Percentiles rank a stretch among this genome's conserved stretches.
Conservation (phyloP, 495 filamentous ascomycete genomes). For the Parathielavia appendiculata region DNA sequence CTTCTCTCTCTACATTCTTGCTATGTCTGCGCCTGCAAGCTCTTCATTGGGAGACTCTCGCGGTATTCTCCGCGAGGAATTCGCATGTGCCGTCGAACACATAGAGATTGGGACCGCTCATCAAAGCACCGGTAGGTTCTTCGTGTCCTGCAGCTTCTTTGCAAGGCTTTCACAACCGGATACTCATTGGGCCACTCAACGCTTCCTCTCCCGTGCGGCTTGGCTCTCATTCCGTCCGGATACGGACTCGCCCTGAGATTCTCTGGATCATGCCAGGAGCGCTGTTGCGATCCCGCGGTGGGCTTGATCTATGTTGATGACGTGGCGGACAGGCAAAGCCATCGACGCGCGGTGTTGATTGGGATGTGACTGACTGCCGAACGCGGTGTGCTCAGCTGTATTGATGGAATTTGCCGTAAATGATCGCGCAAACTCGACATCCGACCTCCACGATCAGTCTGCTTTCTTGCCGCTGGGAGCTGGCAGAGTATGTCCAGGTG, state of each 20-base stretch:
- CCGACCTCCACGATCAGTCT: not conserved
- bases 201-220: not conserved
- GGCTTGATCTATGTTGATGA: not conserved
- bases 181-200: not conserved
- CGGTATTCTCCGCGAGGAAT: no score
- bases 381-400: not conserved
- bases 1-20: no score
- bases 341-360: not conserved
- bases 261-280: not conserved
- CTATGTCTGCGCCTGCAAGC: no score
- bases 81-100: no score
- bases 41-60: no score
- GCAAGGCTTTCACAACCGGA: not conserved
- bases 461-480: not conserved
- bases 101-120: no score
- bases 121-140: no score
- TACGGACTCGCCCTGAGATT: not conserved
- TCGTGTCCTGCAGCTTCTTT: no score
- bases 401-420: not conserved
- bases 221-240: not conserved
- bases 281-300: not conserved
- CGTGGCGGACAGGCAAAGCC: not conserved
- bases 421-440: no score
- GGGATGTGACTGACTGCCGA: not conserved
- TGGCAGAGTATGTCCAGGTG: conserved; percentile 8